Percentiles rank a stretch among this genome's conserved stretches.
Evolutionary conservation across 495 filamentous ascomycete species (phyloP).

Genomic region (Trichoderma reesei): DNA sequence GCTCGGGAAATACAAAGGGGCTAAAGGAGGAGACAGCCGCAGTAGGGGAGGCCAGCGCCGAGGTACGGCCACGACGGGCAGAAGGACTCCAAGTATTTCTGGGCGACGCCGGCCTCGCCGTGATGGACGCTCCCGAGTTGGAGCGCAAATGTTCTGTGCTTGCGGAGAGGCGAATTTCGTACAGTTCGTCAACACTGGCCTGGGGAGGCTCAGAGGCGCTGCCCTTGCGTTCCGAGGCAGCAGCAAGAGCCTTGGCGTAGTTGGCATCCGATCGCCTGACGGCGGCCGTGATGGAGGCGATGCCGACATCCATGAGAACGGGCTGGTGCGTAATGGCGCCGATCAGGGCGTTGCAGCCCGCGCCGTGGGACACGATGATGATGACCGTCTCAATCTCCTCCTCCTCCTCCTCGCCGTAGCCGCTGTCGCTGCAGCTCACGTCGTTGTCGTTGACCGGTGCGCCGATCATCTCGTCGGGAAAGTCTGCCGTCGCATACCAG

Average conservation of each 20-base stretch:
- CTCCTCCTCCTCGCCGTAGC: slow-evolving; percentile 41
- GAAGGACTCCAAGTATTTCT: slow-evolving; percentile 10
- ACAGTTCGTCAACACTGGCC: slow-evolving; percentile 44
- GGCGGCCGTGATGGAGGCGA: slow-evolving; percentile 87
- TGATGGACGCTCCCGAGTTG: slow-evolving; percentile 25
- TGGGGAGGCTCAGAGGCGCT: slow-evolving; percentile 17
- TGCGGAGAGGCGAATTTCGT: slow-evolving; percentile 66
- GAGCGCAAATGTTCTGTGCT: slow-evolving; percentile 73
- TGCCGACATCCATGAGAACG: slow-evolving; percentile 77
- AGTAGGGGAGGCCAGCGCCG: slow-evolving; percentile 13
- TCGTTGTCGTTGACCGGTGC: slow-evolving; percentile 20
- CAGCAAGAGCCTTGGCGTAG: slow-evolving; percentile 9
- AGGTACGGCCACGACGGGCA: slow-evolving; percentile 18
- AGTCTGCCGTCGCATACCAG: slow-evolving; percentile 58
- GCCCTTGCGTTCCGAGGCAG: slow-evolving; percentile 20
- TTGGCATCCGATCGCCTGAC: slow-evolving; percentile 47
- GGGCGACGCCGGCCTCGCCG: slow-evolving; percentile 18
- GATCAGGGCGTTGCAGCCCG: slow-evolving; percentile 92
- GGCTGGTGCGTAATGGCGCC: slow-evolving; percentile 83
- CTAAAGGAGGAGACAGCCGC: slow-evolving; percentile 11
- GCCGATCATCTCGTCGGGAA: slow-evolving; percentile 39
- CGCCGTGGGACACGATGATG: slow-evolving; percentile 93
- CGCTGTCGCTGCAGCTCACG: slow-evolving; percentile 27
- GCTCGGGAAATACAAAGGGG: slow-evolving; percentile 4
- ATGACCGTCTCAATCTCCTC: slow-evolving; percentile 64